A percentile compares a stretch with the other conserved stretches of the same genome.
These are phyloP conservation scores for Penicillium fuscoglaucum DNA, from an alignment of 2,329 filamentous ascomycete genomes.

Conservation along the genomic window DNA sequence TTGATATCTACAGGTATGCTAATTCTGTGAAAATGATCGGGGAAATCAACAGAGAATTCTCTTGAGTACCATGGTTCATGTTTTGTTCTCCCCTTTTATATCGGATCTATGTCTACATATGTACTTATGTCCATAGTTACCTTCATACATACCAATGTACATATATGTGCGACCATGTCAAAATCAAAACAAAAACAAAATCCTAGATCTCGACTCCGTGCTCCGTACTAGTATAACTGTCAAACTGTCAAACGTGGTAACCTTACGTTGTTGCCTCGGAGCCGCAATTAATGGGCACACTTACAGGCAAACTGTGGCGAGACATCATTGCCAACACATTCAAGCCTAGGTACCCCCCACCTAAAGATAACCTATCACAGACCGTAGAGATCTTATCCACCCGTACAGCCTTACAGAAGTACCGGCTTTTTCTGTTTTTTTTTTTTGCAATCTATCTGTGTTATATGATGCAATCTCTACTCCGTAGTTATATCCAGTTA, in stretches of 20 bases:
- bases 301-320: slow-evolving; percentile 1
- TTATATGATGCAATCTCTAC: not conserved
- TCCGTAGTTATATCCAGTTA: not conserved
- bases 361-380: not conserved
- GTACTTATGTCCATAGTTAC: too few relatives aligned
- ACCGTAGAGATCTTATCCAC: not conserved
- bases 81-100: not conserved
- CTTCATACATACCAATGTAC: not conserved
- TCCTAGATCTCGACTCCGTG: not conserved
- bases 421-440: not conserved
- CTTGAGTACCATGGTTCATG: slow-evolving; percentile 5
- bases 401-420: slow-evolving; percentile 2
- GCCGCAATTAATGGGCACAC: slow-evolving; percentile 11
- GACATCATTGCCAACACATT: slow-evolving; percentile 20
- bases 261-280: slow-evolving; percentile 22
- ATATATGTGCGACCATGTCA: not conserved
- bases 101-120: too few relatives aligned
- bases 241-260: not conserved
- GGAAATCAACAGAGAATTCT: slow-evolving; percentile 2
- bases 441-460: not conserved
- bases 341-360: not conserved
- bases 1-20: not conserved
- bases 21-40: not conserved
- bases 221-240: not conserved
- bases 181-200: not conserved